phyloP scores from a whole-genome alignment of 331 rosid genomes.

The Malus hybrid region DNA sequence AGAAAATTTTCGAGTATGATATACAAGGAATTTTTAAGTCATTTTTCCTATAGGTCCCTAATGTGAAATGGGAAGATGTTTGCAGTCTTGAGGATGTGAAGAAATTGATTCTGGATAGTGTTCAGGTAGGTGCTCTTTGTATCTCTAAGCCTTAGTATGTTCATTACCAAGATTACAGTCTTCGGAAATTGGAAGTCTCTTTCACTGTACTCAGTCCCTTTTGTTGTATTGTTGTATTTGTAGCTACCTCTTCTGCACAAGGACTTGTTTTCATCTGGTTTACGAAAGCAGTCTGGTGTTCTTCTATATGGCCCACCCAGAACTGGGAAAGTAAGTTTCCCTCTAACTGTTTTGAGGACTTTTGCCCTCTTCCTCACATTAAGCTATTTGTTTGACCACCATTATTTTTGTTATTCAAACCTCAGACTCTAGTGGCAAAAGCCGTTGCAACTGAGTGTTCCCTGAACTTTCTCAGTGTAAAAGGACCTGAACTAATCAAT shows the following conservation, averaged over 20 bases:
- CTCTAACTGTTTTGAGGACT: not conserved
- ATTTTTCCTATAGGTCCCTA: constrained; percentile 60
- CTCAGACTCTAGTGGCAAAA: constrained; percentile 86
- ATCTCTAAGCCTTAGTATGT: not conserved
- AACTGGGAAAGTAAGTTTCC: constrained; percentile 78
- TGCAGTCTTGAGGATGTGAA: constrained; percentile 98
- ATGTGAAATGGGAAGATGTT: constrained; percentile 98
- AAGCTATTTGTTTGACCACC: not conserved
- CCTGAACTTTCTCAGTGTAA: constrained; percentile 89
- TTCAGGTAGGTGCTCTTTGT: constrained; percentile 52
- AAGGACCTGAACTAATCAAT: constrained; percentile 94
- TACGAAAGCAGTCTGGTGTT: constrained; percentile 92
- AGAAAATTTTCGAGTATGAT: not conserved
- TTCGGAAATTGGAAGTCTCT: not conserved
- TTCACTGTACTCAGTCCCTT: not conserved
- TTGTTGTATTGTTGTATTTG: constrained; percentile 1
- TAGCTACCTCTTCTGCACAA: constrained; percentile 94
- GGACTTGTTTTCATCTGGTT: constrained; percentile 86
- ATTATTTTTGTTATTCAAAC: constrained; percentile 9
- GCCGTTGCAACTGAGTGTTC: constrained; percentile 98
- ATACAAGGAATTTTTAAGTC: not conserved
- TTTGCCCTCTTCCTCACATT: not conserved
- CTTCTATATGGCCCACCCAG: constrained; percentile 96
- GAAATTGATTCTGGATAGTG: constrained; percentile 92
- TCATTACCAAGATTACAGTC: not conserved